Conservation (phyloP, 1,284 basidiomycete species). For the Pterulicium gracile region DNA sequence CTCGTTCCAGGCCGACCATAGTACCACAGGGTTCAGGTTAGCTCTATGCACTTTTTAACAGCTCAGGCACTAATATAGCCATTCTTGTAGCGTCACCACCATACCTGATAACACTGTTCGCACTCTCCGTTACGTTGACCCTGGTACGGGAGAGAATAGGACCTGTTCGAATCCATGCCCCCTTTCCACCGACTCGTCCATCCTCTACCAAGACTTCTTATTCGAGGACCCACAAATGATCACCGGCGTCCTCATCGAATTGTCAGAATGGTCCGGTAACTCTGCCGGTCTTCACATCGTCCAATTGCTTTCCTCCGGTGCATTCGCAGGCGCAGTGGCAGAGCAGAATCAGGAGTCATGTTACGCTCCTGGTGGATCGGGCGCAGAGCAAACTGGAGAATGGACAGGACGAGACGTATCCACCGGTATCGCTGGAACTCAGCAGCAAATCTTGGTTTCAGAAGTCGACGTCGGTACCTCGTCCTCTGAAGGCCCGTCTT, state of each 20-base stretch:
- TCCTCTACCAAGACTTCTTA: constrained; percentile 85
- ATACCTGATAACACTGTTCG: constrained; percentile 83
- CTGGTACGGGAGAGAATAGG: constrained; percentile 56
- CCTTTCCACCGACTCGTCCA: constrained; percentile 56
- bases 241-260: constrained; percentile 77
- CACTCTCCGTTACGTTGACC: constrained; percentile 71
- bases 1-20: constrained; percentile 71
- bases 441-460: constrained; percentile 65
- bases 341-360: constrained; percentile 60
- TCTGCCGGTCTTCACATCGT: constrained; percentile 81
- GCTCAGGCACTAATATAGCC: not conserved
- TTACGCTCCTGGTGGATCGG: constrained; percentile 62
- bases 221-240: constrained; percentile 55
- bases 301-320: constrained; percentile 85
- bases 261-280: constrained; percentile 68
- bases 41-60: constrained; percentile 17
- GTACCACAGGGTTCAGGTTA: constrained; percentile 81
- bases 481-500: constrained; percentile 49
- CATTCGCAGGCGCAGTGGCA: constrained; percentile 66
- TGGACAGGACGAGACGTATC: constrained; percentile 57
- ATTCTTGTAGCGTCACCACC: constrained; percentile 54
- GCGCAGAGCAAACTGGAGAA: constrained; percentile 48
- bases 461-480: constrained; percentile 57
- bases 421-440: constrained; percentile 73
- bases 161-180: constrained; percentile 70